Percentiles rank a stretch among this genome's conserved stretches.
phyloP scores from a whole-genome alignment of 2,329 filamentous ascomycete genomes.

The Cladophialophora chaetospira region DNA sequence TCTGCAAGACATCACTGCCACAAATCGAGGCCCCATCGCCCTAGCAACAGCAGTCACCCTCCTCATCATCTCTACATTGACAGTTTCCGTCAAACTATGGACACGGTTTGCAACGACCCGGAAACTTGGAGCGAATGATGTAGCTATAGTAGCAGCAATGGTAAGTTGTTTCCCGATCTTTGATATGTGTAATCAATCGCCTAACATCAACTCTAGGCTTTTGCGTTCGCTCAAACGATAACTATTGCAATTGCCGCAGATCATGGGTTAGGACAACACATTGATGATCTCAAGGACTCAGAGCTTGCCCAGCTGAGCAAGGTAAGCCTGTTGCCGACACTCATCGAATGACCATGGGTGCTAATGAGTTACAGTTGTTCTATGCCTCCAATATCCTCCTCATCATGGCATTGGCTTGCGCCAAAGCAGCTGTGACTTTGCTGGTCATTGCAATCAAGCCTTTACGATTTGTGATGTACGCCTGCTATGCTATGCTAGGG shows the following conservation, averaged over 20 bases:
- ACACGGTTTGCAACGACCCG: conserved; percentile 19
- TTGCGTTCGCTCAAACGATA: conserved; percentile 25
- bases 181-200: background rate
- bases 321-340: conserved; percentile 12
- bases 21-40: conserved; percentile 10
- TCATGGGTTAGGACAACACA: conserved; percentile 30
- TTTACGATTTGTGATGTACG: conserved; percentile 24
- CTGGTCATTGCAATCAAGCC: conserved; percentile 35
- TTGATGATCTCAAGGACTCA: conserved; percentile 19
- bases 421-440: conserved; percentile 33
- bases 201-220: conserved; percentile 6
- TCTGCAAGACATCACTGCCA: conserved; percentile 9
- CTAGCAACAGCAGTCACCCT: conserved; percentile 14
- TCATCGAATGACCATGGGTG: background rate
- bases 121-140: conserved; percentile 15
- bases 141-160: conserved; percentile 9
- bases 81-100: conserved; percentile 21
- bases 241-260: conserved; percentile 29
- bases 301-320: conserved; percentile 30
- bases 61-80: conserved; percentile 17
- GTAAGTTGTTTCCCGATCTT: background rate
- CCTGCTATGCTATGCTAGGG: conserved; percentile 27
- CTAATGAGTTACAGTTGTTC: conserved; percentile 26
- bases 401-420: conserved; percentile 24
- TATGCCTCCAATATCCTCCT: conserved; percentile 34